Base-by-base conservation (phyloP, 2,329 filamentous ascomycete species). In the Elsinoe ampelina region DNA sequence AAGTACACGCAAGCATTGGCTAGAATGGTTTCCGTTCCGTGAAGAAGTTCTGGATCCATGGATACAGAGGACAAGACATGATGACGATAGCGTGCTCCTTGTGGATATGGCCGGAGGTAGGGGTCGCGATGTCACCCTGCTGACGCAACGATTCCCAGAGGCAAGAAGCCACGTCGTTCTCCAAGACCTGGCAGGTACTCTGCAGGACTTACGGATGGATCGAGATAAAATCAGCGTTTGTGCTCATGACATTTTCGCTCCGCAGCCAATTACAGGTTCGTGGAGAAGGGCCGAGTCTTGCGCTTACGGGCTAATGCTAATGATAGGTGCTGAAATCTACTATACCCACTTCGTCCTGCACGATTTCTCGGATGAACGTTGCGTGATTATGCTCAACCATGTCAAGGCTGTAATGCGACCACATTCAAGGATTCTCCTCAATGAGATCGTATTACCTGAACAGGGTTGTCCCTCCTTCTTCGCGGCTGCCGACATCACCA, bases 331-430 rank as follows among this genome's bases (percentile, higher is more conserved):
- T 22, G 68, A 69, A 2, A 68, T 67, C 1, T 76, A 75, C 61
- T 75, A 70, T 59, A 64, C 75, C 64, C 71, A 74, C 57, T 68
- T 67, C 2, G 64, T 75, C 3, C 64, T 75, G 1, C 72, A 77
- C 48, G 71, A 76, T 59, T 75, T 71, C 69, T 65, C 68, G 0
- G 69, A 74, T n/a, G 64, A 66, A 4, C 64, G 67, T 10, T 68
- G 66, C 20, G 59, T 63, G 11, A 43, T 64, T 10, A 67, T 75
- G 7, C 62, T 75, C 0, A 19, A 22, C 0, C 63, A 68, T 8
- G 51, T 71, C 60, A 68, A 64, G 15, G 57, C 59, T 4, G 72
- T 70, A 0, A 74, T 75, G 71, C 66, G 64, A n/a, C 68, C 69
- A 0, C 72, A 70, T 51, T 71, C 68, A 10, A 72, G 69, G 58